A percentile compares a stretch with the other conserved stretches of the same genome.
Conservation (phyloP, 495 filamentous ascomycete genomes). For the Symbiotaphrina buchneri region DNA sequence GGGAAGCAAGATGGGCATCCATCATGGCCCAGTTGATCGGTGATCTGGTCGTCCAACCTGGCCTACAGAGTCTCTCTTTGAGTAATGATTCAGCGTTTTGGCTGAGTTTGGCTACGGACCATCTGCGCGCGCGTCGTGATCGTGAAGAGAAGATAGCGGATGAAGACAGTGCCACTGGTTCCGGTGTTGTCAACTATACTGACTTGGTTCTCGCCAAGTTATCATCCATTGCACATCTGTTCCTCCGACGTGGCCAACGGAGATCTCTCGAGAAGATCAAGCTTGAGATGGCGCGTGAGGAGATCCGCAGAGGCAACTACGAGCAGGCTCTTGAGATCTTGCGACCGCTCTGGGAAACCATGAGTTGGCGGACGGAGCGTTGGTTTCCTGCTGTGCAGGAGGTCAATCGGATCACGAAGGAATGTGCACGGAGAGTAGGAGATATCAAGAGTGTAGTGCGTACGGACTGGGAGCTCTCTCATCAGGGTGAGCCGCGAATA, state of each 20-base stretch:
- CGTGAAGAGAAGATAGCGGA: constrained; percentile 47
- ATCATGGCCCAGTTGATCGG: constrained; percentile 66
- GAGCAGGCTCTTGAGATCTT: constrained; percentile 41
- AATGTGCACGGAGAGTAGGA: constrained; percentile 40
- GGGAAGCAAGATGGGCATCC: constrained; percentile 64
- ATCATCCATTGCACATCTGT: constrained; percentile 47
- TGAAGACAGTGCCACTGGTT: constrained; percentile 48
- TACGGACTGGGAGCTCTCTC: constrained; percentile 60
- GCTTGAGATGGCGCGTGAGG: constrained; percentile 44
- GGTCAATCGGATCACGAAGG: constrained; percentile 47
- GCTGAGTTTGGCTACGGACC: constrained; percentile 46
- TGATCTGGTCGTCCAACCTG: constrained; percentile 63
- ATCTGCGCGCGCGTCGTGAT: constrained; percentile 31
- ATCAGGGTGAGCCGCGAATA: neutral
- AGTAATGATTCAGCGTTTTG: too few relatives aligned
- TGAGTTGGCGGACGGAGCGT: constrained; percentile 52
- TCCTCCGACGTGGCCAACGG: constrained; percentile 33
- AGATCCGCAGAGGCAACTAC: constrained; percentile 39
- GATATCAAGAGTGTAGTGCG: constrained; percentile 43
- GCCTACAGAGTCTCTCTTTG: too few relatives aligned
- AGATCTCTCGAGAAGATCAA: constrained; percentile 45
- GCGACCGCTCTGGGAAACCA: constrained; percentile 43
- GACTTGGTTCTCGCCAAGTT: constrained; percentile 36
- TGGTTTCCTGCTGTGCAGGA: constrained; percentile 64
- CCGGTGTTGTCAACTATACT: constrained; percentile 39